Conservation (phyloP, 805 yeast species). For the Hanseniaspora valbyensis region DNA sequence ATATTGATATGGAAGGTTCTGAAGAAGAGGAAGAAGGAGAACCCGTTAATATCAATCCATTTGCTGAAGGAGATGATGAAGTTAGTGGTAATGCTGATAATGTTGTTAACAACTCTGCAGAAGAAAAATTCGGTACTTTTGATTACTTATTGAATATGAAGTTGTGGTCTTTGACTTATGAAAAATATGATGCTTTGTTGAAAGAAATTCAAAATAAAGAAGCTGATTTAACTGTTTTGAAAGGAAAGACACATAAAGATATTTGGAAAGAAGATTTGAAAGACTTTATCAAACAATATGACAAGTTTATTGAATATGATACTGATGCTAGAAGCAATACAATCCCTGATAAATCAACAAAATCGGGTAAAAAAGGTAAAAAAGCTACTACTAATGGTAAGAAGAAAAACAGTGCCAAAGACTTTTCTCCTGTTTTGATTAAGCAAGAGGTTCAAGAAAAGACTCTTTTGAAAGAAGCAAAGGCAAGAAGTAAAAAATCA, state of each 20-base stretch:
- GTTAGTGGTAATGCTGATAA: slow-evolving; percentile 20
- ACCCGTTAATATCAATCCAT: slow-evolving; percentile 26
- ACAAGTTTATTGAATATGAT: slow-evolving; percentile 56
- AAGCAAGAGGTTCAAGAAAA: slow-evolving; percentile 23
- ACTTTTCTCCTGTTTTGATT: slow-evolving; percentile 22
- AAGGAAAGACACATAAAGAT: slow-evolving; percentile 68
- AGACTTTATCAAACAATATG: slow-evolving; percentile 55
- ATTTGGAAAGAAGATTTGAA: slow-evolving; percentile 81
- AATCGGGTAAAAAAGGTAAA: slow-evolving; percentile 28
- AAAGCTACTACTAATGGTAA: slow-evolving; percentile 23
- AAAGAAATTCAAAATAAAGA: slow-evolving; percentile 65
- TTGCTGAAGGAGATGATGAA: slow-evolving; percentile 2
- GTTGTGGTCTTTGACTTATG: slow-evolving; percentile 84
- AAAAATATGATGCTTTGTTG: slow-evolving; percentile 71
- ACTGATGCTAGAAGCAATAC: slow-evolving; percentile 44
- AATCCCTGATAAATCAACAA: slow-evolving; percentile 37
- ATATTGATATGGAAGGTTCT: slow-evolving; percentile 32
- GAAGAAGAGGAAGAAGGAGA: slow-evolving; percentile 34
- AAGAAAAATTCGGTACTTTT: slow-evolving; percentile 50
- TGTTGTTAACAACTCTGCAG: slow-evolving; percentile 33
- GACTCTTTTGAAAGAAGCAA: slow-evolving; percentile 7
- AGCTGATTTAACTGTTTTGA: slow-evolving; percentile 52
- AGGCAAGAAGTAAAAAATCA: background rate
- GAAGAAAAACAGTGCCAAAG: slow-evolving; percentile 16
- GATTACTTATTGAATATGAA: slow-evolving; percentile 89